Conservation (phyloP, 768 basidiomycete species). For the Solioccasus polychromus region DNA sequence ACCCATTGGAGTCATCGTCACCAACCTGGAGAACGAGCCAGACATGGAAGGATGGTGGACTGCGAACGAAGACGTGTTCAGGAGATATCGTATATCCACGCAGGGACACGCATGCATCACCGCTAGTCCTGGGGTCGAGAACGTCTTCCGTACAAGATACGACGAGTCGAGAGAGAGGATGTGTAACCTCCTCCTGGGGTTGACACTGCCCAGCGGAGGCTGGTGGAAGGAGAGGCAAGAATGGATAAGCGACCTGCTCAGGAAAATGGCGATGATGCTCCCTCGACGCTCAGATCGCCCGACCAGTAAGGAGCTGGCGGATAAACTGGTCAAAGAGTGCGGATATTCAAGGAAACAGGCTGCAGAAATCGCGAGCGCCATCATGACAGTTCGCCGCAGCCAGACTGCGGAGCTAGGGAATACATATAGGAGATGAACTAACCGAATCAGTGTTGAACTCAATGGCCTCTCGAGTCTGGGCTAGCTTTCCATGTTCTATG, state of each 20-base stretch:
- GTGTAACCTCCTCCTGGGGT: conserved; percentile 12
- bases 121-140: conserved; percentile 25
- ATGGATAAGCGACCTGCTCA: conserved; percentile 20
- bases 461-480: too few species aligned
- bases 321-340: conserved; percentile 15
- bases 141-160: conserved; percentile 26
- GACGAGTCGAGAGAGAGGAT: conserved; percentile 30
- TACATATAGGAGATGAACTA: too few species aligned
- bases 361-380: conserved; percentile 14
- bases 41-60: conserved; percentile 40
- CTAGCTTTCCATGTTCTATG: too few species aligned
- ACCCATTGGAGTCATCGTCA: conserved; percentile 38
- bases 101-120: conserved; percentile 42
- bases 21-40: conserved; percentile 36
- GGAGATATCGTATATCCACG: conserved; percentile 25
- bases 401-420: too few species aligned
- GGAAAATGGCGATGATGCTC: conserved; percentile 20
- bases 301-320: conserved; percentile 7
- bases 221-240: conserved; percentile 18
- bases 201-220: not conserved
- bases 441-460: too few species aligned
- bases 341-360: conserved; percentile 19
- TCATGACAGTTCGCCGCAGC: conserved; percentile 6
- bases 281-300: conserved; percentile 6
- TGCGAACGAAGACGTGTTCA: conserved; percentile 32